Evolutionary conservation across 2,329 filamentous ascomycete species (phyloP).

Genomic region (Fusarium solani-melongenae): DNA sequence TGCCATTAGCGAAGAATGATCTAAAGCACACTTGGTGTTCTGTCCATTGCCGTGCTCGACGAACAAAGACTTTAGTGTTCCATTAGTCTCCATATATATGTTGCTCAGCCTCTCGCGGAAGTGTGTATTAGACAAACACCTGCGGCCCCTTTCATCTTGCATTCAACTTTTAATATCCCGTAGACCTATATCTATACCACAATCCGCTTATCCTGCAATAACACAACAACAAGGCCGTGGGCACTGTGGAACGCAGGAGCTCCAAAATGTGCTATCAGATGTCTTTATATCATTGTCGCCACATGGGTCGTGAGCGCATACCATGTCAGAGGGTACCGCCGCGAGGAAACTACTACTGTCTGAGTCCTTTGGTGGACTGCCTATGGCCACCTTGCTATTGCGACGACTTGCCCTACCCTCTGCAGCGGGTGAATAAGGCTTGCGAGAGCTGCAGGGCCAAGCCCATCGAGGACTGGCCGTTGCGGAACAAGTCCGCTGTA

Average conservation of each 20-base stretch:
- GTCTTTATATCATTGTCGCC: slow-evolving; percentile 33
- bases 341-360: background rate
- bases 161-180: background rate
- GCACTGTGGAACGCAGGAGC: background rate
- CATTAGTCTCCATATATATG: background rate
- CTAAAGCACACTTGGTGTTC: background rate
- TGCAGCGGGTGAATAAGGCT: background rate
- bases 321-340: slow-evolving; percentile 6
- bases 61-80: background rate
- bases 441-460: slow-evolving; percentile 14
- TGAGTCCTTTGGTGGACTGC: slow-evolving; percentile 8
- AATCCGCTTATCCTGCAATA: background rate
- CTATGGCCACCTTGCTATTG: slow-evolving; percentile 5
- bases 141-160: background rate
- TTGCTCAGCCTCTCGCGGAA: no score
- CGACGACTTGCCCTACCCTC: background rate
- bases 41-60: background rate
- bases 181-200: background rate
- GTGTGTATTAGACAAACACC: no score
- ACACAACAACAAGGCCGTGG: background rate
- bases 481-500: background rate
- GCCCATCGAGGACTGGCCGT: background rate
- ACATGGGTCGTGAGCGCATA: slow-evolving; percentile 24
- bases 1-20: background rate
- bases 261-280: slow-evolving; percentile 38